Percentiles rank a stretch among this genome's conserved stretches.
Conservation (phyloP, 306 rosid species). For the Styphnolobium japonicum region DNA sequence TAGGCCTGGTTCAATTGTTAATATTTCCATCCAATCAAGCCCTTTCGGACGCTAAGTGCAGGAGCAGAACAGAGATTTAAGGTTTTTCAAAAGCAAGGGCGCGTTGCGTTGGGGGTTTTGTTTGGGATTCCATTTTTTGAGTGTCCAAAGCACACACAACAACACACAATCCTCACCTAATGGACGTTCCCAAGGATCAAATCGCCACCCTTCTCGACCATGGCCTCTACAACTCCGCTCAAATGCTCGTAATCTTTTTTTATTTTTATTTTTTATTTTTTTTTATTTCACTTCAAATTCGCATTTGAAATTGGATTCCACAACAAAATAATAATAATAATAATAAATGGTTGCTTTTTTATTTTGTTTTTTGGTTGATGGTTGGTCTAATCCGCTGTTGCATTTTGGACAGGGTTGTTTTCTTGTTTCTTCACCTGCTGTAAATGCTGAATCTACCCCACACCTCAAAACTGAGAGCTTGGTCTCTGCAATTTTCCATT, state of each 20-base stretch:
- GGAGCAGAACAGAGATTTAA: too few species aligned
- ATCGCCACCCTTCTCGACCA: constrained; percentile 73
- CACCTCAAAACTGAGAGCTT: constrained; percentile 87
- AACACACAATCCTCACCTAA: constrained; percentile 12
- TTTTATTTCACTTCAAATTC: neutral
- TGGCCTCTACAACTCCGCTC: constrained; percentile 94
- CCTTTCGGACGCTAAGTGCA: too few species aligned
- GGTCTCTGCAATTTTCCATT: constrained; percentile 46
- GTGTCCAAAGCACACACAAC: neutral
- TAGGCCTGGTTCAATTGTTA: too few species aligned
- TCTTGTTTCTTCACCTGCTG: constrained; percentile 94
- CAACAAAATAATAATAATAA: too few species aligned
- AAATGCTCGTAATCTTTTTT: constrained; percentile 67
- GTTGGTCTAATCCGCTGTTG: constrained; percentile 1
- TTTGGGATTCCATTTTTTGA: too few species aligned
- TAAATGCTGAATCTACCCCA: constrained; percentile 68
- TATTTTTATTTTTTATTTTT: neutral
- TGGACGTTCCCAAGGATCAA: constrained; percentile 99
- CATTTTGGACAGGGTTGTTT: constrained; percentile 63
- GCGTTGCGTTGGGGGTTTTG: too few species aligned
- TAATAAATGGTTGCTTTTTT: constrained; percentile 3
- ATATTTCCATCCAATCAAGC: too few species aligned
- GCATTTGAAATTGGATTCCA: neutral
- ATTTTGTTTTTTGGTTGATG: neutral
- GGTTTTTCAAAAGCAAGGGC: too few species aligned